phyloP scores from a whole-genome alignment of 2,329 filamentous ascomycete species.

The Tolypocladium guangdongense region DNA sequence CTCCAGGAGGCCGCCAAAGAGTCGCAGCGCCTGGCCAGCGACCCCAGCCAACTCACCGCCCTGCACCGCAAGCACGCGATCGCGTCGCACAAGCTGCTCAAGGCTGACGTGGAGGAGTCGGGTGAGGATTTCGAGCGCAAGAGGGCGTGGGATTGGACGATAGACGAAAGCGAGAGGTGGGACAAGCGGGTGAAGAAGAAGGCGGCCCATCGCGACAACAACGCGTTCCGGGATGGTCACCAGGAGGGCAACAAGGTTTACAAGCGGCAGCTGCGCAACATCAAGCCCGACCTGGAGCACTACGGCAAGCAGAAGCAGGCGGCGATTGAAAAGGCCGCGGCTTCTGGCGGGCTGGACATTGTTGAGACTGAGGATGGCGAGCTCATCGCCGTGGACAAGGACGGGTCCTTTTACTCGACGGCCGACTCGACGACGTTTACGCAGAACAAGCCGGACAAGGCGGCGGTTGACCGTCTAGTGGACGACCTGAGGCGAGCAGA shows the following conservation, averaged over 20 bases:
- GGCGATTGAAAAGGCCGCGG: slow-evolving; percentile 74
- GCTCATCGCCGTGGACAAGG: slow-evolving; percentile 84
- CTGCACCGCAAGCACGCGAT: slow-evolving; percentile 80
- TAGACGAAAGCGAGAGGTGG: slow-evolving; percentile 91
- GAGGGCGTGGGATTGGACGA: slow-evolving; percentile 96
- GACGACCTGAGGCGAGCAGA: slow-evolving; percentile 81
- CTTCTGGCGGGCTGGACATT: slow-evolving; percentile 77
- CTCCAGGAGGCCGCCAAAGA: slow-evolving; percentile 76
- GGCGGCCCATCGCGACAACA: slow-evolving; percentile 67
- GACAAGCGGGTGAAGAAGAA: slow-evolving; percentile 85
- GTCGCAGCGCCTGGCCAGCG: slow-evolving; percentile 65
- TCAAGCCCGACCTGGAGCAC: slow-evolving; percentile 67
- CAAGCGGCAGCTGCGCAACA: slow-evolving; percentile 73
- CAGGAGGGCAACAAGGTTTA: slow-evolving; percentile 88
- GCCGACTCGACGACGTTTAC: slow-evolving; percentile 72
- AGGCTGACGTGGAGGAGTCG: slow-evolving; percentile 74
- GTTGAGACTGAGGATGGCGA: slow-evolving; percentile 94
- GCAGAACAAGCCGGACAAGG: slow-evolving; percentile 78
- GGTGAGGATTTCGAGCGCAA: slow-evolving; percentile 96
- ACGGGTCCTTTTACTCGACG: slow-evolving; percentile 84
- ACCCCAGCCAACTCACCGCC: slow-evolving; percentile 65
- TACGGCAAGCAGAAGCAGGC: slow-evolving; percentile 82
- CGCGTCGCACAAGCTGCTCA: slow-evolving; percentile 84
- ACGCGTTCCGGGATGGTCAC: slow-evolving; percentile 81
- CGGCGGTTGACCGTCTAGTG: slow-evolving; percentile 79